phyloP scores from a whole-genome alignment of 169 alveolate genomes.

The Babesia sp. region DNA sequence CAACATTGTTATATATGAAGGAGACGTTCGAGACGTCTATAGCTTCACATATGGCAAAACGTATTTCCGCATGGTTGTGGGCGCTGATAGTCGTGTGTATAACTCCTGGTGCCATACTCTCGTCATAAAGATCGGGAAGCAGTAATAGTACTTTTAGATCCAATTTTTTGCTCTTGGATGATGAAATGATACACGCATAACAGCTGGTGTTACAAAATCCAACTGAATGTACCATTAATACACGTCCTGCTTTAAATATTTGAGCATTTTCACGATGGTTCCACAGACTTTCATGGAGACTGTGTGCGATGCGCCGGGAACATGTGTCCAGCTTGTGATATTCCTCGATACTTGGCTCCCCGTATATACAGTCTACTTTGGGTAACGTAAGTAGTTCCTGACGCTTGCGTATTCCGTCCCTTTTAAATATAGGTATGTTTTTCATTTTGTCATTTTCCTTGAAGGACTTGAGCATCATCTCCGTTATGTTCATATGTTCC shows the following conservation, averaged over 20 bases:
- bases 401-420: slow-evolving; percentile 35
- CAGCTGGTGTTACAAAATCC: slow-evolving; percentile 30
- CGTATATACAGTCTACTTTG: slow-evolving; percentile 54
- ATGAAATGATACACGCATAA: slow-evolving; percentile 35
- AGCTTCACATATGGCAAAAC: slow-evolving; percentile 63
- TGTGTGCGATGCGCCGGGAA: slow-evolving; percentile 31
- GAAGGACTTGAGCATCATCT: slow-evolving; percentile 85
- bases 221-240: slow-evolving; percentile 57
- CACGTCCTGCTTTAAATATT: slow-evolving; percentile 57
- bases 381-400: slow-evolving; percentile 56
- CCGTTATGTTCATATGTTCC: slow-evolving; percentile 79
- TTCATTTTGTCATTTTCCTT: slow-evolving; percentile 81
- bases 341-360: slow-evolving; percentile 64
- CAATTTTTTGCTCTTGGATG: slow-evolving; percentile 26
- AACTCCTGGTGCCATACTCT: slow-evolving; percentile 2
- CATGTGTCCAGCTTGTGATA: slow-evolving; percentile 29
- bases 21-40: slow-evolving; percentile 62
- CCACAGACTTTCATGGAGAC: slow-evolving; percentile 56
- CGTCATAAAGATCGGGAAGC: slow-evolving; percentile 22
- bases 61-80: slow-evolving; percentile 50
- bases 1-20: slow-evolving; percentile 66
- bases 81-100: slow-evolving; percentile 47
- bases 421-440: slow-evolving; percentile 52
- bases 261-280: slow-evolving; percentile 47
- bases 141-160: slow-evolving; percentile 39